These are phyloP conservation scores for Euryodendron excelsum DNA, from an alignment of 148 eudicot genomes.

Conservation along the genomic window DNA sequence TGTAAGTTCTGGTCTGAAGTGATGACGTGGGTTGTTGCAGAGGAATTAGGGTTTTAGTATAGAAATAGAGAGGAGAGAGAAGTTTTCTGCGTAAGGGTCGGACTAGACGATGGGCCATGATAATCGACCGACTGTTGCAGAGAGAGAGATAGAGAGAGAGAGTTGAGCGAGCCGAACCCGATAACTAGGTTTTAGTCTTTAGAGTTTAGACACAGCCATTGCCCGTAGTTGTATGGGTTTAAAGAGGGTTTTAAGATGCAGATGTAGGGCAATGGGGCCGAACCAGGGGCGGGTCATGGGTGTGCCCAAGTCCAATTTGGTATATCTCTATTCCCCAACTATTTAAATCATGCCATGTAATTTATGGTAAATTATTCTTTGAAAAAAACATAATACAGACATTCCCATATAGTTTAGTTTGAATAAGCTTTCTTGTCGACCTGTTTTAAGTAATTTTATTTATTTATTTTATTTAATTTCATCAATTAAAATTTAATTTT, in stretches of 20 bases:
- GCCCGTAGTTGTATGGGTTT: slow-evolving; percentile 6
- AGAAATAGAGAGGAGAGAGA: slow-evolving; percentile 17
- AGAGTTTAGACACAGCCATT: too few relatives aligned
- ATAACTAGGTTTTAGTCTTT: too few relatives aligned
- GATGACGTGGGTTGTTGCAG: slow-evolving; percentile 16
- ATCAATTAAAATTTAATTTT: too few relatives aligned
- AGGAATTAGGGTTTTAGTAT: slow-evolving; percentile 1
- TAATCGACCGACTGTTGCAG: background rate
- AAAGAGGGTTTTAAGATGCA: slow-evolving; percentile 17
- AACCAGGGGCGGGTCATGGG: background rate
- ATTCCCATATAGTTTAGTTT: too few relatives aligned
- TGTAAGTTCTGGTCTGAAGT: slow-evolving; percentile 27
- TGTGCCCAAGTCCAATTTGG: background rate
- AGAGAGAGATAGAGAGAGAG: background rate
- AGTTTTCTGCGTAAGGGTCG: slow-evolving; percentile 38
- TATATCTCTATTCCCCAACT: too few relatives aligned
- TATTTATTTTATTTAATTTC: too few relatives aligned
- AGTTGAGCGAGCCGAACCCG: too few relatives aligned
- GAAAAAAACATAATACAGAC: too few relatives aligned
- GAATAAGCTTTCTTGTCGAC: too few relatives aligned
- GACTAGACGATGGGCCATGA: slow-evolving; percentile 48
- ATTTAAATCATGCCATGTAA: too few relatives aligned
- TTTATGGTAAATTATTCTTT: too few relatives aligned
- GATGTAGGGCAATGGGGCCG: background rate
- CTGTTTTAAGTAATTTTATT: too few relatives aligned